phyloP scores from a whole-genome alignment of 371 early-diverging fungal genomes.

The Caulochytrium protostelioides region DNA sequence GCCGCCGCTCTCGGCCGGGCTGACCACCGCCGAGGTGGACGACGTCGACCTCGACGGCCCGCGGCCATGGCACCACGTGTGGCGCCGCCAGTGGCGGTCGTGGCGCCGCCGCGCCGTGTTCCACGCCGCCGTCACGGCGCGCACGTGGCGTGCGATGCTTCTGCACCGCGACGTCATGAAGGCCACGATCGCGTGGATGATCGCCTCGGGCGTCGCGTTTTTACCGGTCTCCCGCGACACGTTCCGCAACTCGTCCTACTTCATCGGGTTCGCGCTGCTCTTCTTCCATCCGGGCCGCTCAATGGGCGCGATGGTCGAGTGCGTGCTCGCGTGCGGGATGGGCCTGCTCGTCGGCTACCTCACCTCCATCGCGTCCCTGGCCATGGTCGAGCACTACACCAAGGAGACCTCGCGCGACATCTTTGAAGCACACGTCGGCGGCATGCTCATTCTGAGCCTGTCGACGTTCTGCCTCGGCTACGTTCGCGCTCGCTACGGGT shows the following conservation, averaged over 20 bases:
- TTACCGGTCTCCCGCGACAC: not conserved
- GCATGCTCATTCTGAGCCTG: not conserved
- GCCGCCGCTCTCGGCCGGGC: too few relatives aligned
- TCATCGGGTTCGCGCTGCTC: constrained; percentile 3
- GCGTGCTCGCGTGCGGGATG: constrained; percentile 2
- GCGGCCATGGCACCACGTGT: too few relatives aligned
- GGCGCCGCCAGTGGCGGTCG: too few relatives aligned
- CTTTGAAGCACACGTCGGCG: constrained; percentile 1
- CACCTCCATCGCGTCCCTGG: constrained; percentile 2
- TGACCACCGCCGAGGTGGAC: too few relatives aligned
- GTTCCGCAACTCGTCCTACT: constrained; percentile 1
- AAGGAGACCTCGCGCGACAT: not conserved
- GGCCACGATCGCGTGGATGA: constrained; percentile 1
- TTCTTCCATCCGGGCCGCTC: constrained; percentile 8
- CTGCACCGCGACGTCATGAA: too few relatives aligned
- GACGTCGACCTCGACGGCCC: too few relatives aligned
- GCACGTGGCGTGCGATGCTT: too few relatives aligned
- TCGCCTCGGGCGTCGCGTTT: constrained; percentile 2
- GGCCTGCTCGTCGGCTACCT: constrained; percentile 2
- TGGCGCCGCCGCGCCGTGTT: too few relatives aligned
- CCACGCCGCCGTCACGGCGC: too few relatives aligned
- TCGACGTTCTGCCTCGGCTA: constrained; percentile 4
- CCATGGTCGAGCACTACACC: too few relatives aligned
- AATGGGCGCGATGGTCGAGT: constrained; percentile 7
- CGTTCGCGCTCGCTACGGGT: constrained; percentile 6